Percentiles rank a stretch among this genome's conserved stretches.
Conservation (phyloP, 1,284 basidiomycete species). For the Trichosporon faecale region DNA sequence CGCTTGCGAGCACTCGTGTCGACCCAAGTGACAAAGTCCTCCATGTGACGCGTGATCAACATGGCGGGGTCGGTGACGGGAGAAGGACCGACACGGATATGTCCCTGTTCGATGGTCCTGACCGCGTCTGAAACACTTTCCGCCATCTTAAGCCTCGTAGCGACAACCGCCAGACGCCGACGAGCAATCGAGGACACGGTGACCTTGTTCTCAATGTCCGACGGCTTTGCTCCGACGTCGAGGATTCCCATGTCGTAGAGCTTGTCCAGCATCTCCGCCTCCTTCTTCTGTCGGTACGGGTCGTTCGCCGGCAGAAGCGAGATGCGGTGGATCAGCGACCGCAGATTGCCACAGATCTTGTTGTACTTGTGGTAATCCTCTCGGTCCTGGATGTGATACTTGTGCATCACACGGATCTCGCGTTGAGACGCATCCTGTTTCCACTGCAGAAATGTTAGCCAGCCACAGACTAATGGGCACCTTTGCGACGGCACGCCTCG, state of each 20-base stretch:
- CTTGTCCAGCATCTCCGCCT: slow-evolving; percentile 83
- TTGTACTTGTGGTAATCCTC: slow-evolving; percentile 96
- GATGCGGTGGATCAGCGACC: slow-evolving; percentile 80
- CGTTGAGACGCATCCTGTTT: slow-evolving; percentile 89
- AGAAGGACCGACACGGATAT: slow-evolving; percentile 94
- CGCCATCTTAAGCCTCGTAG: slow-evolving; percentile 91
- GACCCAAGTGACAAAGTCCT: slow-evolving; percentile 99
- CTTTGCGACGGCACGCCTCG: not conserved
- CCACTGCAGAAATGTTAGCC: slow-evolving; percentile 63
- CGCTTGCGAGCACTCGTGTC: slow-evolving; percentile 96
- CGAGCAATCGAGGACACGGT: slow-evolving; percentile 94
- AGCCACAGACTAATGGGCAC: not conserved
- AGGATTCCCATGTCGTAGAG: slow-evolving; percentile 97
- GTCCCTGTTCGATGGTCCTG: slow-evolving; percentile 96
- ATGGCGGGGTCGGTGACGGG: slow-evolving; percentile 95
- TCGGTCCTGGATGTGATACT: slow-evolving; percentile 90
- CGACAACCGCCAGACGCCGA: slow-evolving; percentile 83
- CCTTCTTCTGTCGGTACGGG: slow-evolving; percentile 80
- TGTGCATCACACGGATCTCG: slow-evolving; percentile 90
- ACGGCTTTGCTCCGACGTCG: slow-evolving; percentile 65
- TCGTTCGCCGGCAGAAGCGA: slow-evolving; percentile 86
- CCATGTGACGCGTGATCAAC: slow-evolving; percentile 95
- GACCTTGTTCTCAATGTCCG: slow-evolving; percentile 89
- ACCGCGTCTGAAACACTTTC: slow-evolving; percentile 93
- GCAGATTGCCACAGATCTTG: slow-evolving; percentile 83